Percentiles rank a stretch among this genome's conserved stretches.
Conservation (phyloP, 495 filamentous ascomycete species). For the Xylaria palmicola region DNA sequence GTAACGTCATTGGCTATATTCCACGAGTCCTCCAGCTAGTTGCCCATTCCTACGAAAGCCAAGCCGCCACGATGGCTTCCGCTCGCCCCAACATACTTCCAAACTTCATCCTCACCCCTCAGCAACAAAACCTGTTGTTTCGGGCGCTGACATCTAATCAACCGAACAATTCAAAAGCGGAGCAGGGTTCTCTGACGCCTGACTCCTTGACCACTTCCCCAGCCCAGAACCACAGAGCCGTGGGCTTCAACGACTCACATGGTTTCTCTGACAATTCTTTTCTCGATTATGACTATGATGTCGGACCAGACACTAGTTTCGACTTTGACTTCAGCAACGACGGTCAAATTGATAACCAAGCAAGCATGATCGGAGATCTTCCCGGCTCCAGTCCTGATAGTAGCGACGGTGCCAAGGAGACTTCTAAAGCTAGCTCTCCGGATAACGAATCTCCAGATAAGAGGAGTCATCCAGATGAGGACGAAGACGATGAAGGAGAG, state of each 20-base stretch:
- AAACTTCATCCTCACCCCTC: slow-evolving; percentile 65
- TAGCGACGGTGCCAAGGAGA: slow-evolving; percentile 21
- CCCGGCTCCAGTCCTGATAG: slow-evolving; percentile 54
- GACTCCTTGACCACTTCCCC: slow-evolving; percentile 56
- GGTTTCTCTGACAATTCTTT: slow-evolving; percentile 72
- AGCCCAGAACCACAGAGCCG: slow-evolving; percentile 24
- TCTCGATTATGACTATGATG: slow-evolving; percentile 72
- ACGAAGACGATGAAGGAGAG: slow-evolving; percentile 63
- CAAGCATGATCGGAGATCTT: slow-evolving; percentile 73
- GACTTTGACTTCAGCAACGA: slow-evolving; percentile 68
- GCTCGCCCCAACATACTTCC: slow-evolving; percentile 38
- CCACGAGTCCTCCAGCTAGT: neutral
- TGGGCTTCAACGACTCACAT: slow-evolving; percentile 42
- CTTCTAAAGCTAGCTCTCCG: slow-evolving; percentile 51
- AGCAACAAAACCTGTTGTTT: slow-evolving; percentile 84
- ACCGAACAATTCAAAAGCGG: slow-evolving; percentile 30
- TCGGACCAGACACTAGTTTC: slow-evolving; percentile 50
- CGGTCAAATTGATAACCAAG: slow-evolving; percentile 62
- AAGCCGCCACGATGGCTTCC: slow-evolving; percentile 46
- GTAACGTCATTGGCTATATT: neutral
- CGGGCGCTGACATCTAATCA: slow-evolving; percentile 83
- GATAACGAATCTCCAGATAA: slow-evolving; percentile 77
- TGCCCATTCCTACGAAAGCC: neutral
- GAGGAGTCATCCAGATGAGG: slow-evolving; percentile 69
- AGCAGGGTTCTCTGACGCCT: slow-evolving; percentile 49